phyloP scores from a whole-genome alignment of 148 eudicot species.

The Camellia lanceoleosa region DNA sequence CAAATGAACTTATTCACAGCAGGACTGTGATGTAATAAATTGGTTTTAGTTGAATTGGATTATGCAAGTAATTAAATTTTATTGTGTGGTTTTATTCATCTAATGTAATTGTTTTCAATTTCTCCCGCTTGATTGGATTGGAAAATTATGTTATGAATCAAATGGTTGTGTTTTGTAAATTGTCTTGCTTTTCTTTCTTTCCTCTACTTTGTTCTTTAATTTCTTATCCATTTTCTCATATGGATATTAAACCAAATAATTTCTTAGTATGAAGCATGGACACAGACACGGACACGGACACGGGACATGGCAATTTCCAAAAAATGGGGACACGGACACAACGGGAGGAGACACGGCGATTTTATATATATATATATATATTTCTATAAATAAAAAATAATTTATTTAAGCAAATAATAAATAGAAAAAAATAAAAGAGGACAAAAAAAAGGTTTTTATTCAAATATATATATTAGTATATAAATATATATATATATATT shows the following conservation, averaged over 20 bases:
- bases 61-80: not conserved
- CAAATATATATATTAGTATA: too few species aligned
- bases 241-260: not conserved
- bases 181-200: not conserved
- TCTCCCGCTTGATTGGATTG: not conserved
- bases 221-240: not conserved
- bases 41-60: slow-evolving; percentile 1
- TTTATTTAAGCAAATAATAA: too few species aligned
- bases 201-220: not conserved
- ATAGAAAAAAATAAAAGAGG: too few species aligned
- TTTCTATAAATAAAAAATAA: too few species aligned
- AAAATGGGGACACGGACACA: too few species aligned
- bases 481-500: too few species aligned
- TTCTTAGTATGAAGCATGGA: not conserved
- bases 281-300: too few species aligned
- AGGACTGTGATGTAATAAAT: not conserved
- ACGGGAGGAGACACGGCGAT: too few species aligned
- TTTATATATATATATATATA: too few species aligned
- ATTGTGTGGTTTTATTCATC: not conserved
- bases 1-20: not conserved
- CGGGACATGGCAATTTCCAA: too few species aligned
- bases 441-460: too few species aligned
- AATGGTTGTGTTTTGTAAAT: not conserved
- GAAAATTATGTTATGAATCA: not conserved
- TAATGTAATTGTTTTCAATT: not conserved